Evolutionary conservation across 2,329 filamentous ascomycete genomes (phyloP), one percentile per base, ranked within the genome.

Genomic region (Aspergillus oerlinghausenensis): DNA sequence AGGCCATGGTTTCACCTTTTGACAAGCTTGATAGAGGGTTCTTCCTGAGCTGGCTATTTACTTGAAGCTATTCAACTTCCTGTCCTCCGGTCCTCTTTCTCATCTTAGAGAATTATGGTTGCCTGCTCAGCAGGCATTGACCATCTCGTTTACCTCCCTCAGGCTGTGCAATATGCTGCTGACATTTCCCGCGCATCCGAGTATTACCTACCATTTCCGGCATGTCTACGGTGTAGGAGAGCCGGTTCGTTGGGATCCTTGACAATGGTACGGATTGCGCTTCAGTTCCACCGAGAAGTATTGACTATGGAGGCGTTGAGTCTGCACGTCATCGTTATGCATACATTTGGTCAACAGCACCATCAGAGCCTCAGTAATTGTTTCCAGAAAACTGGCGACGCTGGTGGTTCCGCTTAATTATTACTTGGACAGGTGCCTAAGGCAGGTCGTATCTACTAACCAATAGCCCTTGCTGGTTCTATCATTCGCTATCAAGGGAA

Each of bases 261-360:
- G 6, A 38, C 1, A 14, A 14, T 47, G 43, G 43, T 43, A 43
- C 40, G 40, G 40, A 21, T 43, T 43, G 40, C 40, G 1, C 21
- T 43, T 43, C 40, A 19, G 11, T 21, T 23, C 40, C 32, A 38
- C 32, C 14, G 32, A 38, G 14, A 38, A 38, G 14, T 38, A 17
- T 17, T 7, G 32, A 14, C 32, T 17, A 17, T 3, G 25, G 40
- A 47, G 9, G 28, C 35, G n/a, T 25, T 49, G 52, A 51, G 6
- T 21, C 53, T 55, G 53, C 49, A 55, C 53, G 53, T 55, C 53
- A 55, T 50, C 32, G 11, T 26, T 43, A 51, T 51, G 53, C 21
- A 47, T 49, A 43, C 25, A 45, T 50, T 17, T 17, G 32, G 32
- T 38, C 14, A 38, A 38, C 14, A 38, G 32, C 32, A 38, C 32